Conservation (phyloP, 208 protist genomes). For the Trypanosoma boissoni region DNA sequence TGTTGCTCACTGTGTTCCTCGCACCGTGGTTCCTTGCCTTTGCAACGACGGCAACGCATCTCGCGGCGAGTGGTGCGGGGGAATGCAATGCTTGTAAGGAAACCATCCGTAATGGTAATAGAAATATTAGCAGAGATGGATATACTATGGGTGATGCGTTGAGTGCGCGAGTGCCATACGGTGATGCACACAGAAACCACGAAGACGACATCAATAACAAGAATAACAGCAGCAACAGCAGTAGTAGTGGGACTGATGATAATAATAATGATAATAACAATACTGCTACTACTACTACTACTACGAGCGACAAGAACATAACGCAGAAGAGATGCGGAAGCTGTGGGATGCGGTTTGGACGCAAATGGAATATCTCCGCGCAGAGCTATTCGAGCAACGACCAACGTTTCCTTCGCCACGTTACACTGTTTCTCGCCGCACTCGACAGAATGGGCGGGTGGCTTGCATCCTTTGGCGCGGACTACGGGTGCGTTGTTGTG, state of each 20-base stretch:
- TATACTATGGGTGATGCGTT: no score
- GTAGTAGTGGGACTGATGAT: no score
- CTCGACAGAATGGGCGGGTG: conserved; percentile 10
- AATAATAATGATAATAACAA: no score
- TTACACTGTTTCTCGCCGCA: conserved; percentile 4
- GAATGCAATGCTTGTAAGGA: not conserved
- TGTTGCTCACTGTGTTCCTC: conserved; percentile 23
- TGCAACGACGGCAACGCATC: conserved; percentile 18
- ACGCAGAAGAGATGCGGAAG: not conserved
- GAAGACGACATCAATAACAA: no score
- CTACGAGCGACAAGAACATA: no score
- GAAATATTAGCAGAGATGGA: no score
- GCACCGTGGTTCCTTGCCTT: conserved; percentile 31
- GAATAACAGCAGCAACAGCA: no score
- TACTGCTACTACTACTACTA: no score
- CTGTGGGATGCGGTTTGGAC: not conserved
- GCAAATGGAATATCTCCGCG: not conserved
- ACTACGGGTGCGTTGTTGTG: conserved; percentile 23
- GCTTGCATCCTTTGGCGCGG: conserved; percentile 18
- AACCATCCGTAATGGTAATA: not conserved
- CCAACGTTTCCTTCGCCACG: conserved; percentile 17
- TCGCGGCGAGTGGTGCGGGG: not conserved
- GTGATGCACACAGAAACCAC: no score
- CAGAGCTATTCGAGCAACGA: no score
- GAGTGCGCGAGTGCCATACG: no score